These are phyloP conservation scores for Russula ochroleuca DNA, from an alignment of 768 basidiomycete genomes.

Conservation along the genomic window DNA sequence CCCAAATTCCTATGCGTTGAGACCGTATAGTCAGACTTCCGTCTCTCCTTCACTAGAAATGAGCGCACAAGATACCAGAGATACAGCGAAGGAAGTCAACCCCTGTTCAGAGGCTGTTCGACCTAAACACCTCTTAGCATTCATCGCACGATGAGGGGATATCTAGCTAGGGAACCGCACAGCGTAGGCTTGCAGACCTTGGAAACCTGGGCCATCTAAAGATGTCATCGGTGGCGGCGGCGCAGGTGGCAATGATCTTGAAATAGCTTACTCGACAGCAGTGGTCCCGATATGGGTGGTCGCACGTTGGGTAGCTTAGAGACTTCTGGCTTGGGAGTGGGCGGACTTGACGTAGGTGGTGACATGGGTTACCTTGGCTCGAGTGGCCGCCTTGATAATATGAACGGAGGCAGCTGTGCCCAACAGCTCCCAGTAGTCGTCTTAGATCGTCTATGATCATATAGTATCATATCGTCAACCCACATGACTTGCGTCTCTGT, in stretches of 20 bases:
- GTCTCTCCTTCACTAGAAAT: too few species aligned
- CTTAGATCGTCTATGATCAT: not conserved
- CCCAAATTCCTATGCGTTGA: not conserved
- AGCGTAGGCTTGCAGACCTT: constrained; percentile 8
- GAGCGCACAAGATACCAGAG: too few species aligned
- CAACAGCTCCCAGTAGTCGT: not conserved
- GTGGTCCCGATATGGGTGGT: not conserved
- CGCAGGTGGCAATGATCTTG: constrained; percentile 1
- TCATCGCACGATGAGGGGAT: constrained; percentile 6
- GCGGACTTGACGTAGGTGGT: not conserved
- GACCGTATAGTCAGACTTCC: not conserved
- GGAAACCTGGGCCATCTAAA: not conserved
- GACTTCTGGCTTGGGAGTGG: not conserved
- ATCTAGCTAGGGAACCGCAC: constrained; percentile 9
- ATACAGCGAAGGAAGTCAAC: too few species aligned
- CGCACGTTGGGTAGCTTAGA: not conserved
- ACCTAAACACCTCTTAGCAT: not conserved
- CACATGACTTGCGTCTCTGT: too few species aligned
- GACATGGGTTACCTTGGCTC: not conserved
- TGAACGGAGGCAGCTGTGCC: not conserved
- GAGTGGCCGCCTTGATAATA: not conserved
- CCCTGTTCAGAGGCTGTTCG: not conserved
- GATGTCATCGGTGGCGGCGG: not conserved
- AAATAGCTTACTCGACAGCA: not conserved
- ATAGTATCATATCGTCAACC: too few species aligned